Evolutionary conservation across 768 basidiomycete species (phyloP).

Genomic region (Mycena albidolilacea): DNA sequence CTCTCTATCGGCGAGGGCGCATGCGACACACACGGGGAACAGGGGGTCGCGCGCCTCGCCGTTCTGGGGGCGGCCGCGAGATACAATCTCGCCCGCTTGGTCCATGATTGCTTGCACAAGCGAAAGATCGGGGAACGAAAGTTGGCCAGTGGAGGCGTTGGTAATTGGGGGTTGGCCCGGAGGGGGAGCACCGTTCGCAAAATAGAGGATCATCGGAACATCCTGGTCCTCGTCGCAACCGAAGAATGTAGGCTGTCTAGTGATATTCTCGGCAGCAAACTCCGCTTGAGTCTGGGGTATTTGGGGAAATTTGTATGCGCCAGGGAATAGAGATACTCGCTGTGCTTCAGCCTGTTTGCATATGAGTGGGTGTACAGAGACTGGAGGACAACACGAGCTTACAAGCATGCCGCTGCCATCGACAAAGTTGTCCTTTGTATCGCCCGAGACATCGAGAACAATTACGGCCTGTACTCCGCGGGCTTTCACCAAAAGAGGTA

Average conservation of each 20-base stretch:
- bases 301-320: constrained; percentile 51
- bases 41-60: constrained; percentile 50
- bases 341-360: constrained; percentile 23
- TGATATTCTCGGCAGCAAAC: constrained; percentile 55
- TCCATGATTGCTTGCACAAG: constrained; percentile 59
- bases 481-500: constrained; percentile 63
- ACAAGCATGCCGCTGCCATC: constrained; percentile 36
- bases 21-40: constrained; percentile 67
- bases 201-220: constrained; percentile 68
- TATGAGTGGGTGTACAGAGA: background rate
- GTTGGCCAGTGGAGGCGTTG: constrained; percentile 59
- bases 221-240: constrained; percentile 54
- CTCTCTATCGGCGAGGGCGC: constrained; percentile 65
- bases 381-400: background rate
- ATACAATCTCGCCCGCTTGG: constrained; percentile 59
- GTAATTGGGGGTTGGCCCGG: constrained; percentile 51
- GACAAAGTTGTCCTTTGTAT: constrained; percentile 41
- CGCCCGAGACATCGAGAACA: constrained; percentile 60
- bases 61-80: constrained; percentile 56
- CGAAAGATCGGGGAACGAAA: constrained; percentile 53
- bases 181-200: constrained; percentile 67
- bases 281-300: constrained; percentile 45
- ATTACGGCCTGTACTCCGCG: constrained; percentile 65
- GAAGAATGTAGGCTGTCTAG: constrained; percentile 60
- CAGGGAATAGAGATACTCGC: constrained; percentile 36